Conservation (phyloP, 1,139 yeast genomes). For the Meyerozyma athensensis region DNA sequence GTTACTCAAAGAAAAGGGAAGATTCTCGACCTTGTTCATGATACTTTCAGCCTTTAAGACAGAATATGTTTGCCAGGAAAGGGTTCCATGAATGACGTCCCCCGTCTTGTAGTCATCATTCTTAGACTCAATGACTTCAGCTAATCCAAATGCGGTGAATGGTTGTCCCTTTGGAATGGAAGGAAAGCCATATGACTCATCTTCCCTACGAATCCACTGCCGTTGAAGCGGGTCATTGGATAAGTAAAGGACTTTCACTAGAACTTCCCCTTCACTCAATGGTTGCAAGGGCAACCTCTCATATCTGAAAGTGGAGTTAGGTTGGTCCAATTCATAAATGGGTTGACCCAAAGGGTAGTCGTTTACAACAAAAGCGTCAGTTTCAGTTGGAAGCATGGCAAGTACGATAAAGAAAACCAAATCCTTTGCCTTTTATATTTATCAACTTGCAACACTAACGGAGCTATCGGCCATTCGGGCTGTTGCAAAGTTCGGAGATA, state of each 20-base stretch:
- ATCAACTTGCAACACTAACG: no score
- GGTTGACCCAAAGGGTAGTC: conserved; percentile 15
- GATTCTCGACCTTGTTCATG: conserved; percentile 17
- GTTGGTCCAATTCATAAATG: conserved; percentile 21
- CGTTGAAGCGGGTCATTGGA: conserved; percentile 71
- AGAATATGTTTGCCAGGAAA: conserved; percentile 42
- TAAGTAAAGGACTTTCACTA: conserved; percentile 44
- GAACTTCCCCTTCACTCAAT: conserved; percentile 40
- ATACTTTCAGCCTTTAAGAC: conserved; percentile 17
- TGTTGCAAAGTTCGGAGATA: no score
- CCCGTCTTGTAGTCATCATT: conserved; percentile 37
- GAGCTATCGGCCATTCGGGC: no score
- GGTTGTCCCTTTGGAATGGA: conserved; percentile 45
- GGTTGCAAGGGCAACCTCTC: conserved; percentile 17
- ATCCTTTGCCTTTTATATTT: no score
- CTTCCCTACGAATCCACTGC: conserved; percentile 49
- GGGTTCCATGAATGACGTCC: conserved; percentile 30
- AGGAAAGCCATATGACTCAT: conserved; percentile 39
- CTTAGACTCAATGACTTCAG: conserved; percentile 42
- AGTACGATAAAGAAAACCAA: no score
- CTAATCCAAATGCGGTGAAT: conserved; percentile 49
- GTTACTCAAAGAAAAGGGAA: conserved; percentile 30
- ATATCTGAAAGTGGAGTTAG: conserved; percentile 34
- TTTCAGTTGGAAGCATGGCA: no score
- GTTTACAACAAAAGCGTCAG: conserved; percentile 11